Evolutionary conservation across 768 basidiomycete species (phyloP).

Genomic region (Panaeolus papilionaceus): DNA sequence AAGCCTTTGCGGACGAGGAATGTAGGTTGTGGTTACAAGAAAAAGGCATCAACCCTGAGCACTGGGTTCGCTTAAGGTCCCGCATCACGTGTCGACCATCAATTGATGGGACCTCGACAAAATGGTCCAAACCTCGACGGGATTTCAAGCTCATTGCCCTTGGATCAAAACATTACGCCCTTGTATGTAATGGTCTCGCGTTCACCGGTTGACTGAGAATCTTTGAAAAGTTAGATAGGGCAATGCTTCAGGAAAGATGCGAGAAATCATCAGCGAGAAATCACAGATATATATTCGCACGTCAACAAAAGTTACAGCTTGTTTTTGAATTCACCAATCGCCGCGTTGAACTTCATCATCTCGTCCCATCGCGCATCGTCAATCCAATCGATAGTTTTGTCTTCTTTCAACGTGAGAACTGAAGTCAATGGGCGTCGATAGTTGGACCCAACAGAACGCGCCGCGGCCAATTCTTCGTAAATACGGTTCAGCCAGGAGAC

Average conservation of each 20-base stretch:
- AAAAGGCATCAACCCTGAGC: conserved; percentile 2
- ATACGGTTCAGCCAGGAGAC: conserved; percentile 62
- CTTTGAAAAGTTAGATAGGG: too few relatives aligned
- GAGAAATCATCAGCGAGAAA: neutral
- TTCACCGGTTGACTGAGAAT: too few relatives aligned
- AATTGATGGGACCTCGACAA: neutral
- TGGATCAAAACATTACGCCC: too few relatives aligned
- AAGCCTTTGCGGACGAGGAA: conserved; percentile 1
- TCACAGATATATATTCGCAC: neutral
- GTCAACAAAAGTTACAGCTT: neutral
- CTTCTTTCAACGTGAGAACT: conserved; percentile 56
- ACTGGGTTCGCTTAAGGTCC: neutral
- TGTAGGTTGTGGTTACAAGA: conserved; percentile 10
- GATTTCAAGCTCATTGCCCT: too few relatives aligned
- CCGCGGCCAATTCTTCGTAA: conserved; percentile 43
- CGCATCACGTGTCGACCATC: neutral
- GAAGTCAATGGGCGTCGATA: conserved; percentile 18
- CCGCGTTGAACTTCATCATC: conserved; percentile 42
- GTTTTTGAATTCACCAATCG: conserved; percentile 5
- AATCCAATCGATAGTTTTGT: conserved; percentile 60
- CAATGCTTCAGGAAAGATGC: neutral
- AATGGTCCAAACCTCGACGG: too few relatives aligned
- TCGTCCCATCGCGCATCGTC: conserved; percentile 60
- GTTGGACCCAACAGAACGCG: conserved; percentile 18
- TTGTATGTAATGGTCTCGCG: too few relatives aligned